Evolutionary conservation across 768 basidiomycete genomes (phyloP), one percentile per base, ranked within the genome.

Genomic region (Tulasnella sp.): DNA sequence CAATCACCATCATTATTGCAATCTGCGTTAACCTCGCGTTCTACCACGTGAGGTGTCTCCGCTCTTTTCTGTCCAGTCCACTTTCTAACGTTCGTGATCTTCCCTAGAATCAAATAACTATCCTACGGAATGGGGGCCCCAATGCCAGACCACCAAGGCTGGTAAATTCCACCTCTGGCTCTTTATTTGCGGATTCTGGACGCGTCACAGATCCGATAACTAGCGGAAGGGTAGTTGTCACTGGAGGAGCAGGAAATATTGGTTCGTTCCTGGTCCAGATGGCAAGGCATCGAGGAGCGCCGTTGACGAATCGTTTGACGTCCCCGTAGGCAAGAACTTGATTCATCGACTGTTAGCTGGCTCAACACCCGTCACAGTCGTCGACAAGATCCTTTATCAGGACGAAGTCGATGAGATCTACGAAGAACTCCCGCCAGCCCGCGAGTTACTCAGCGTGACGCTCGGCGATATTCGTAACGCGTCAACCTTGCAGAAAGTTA

Each of bases 231-330:
- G 67, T 81, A 15, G 37, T 81, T 5, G 72, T 81, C 67, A 78
- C 81, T 18, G 81, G 81, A 18, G 81, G 81, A 10, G 81, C 80
- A 9, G 81, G 81, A 23, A 81, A 78, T 39, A 80, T 81, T 46
- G 81, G 81, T 81, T 20, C 4, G 81, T 46, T 35, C 35, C 35
- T 35, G 35, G 35, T 35, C 35, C 35, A 35, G 35, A n/a, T 35
- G 35, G 35, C 5, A 5, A 35, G 35, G 35, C 35, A 35, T 35
- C 5, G 35, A 35, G 35, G 35, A 35, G 35, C 35, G 35, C 35
- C 35, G 35, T 35, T 35, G 35, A 35, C 5, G 35, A 35, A 35
- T 35, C 35, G 35, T 35, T 35, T 35, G 5, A 35, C 35, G 2
- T 35, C 35, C 5, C 35, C 35, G 35, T 35, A 81, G 81, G 81